Base-by-base conservation (phyloP, 2,329 filamentous ascomycete genomes). In the Stagonosporopsis vannaccii region DNA sequence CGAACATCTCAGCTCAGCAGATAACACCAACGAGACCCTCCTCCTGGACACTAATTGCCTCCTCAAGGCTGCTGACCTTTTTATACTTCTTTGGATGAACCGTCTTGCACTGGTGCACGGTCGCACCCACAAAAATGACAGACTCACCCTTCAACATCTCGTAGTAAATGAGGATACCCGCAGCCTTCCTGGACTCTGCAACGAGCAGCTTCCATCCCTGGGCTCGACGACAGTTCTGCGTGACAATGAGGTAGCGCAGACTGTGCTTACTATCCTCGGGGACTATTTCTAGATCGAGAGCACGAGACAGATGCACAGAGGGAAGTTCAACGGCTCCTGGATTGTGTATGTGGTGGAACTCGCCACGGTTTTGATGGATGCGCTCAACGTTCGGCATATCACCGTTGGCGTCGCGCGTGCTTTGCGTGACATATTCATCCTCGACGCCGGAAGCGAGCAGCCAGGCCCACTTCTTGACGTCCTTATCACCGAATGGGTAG, bases 401-500 rank as follows among this genome's bases (percentile, higher is more conserved):
- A 1, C 57, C 43, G 23, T 51, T 32, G 3, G 33, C 17, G 23
- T 60, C 40, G 13, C 20, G 50, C 12, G 36, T 40, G 15, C 33
- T 35, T 5, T 39, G 45, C 3, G 44, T 35, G 4, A 70, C 41
- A 22, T 52, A 66, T 3, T 46, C 56, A 3, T 67, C 66, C 30
- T 68, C 62, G 6, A 68, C 42, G 11, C 56, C 60, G 6, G 48
- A 25, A 6, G 37, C 46, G 13, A 71, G 51, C 20, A 71, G 49
- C 65, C 68, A 69, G 1, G 53, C 26, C 61, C 63, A 69, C 22
- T 68, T 66, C 49, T 63, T 61, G 6, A 71, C 58, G n/a, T 69
- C 65, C 11, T 53, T 59, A 20, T 64, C 47, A n/a, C 62, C 61
- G 51, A 69, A 71, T 4, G 67, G 64, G 43, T 60, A 71, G 0